Base-by-base conservation (phyloP, 192 early-diverging fungal species). In the Coemansia sp. region DNA sequence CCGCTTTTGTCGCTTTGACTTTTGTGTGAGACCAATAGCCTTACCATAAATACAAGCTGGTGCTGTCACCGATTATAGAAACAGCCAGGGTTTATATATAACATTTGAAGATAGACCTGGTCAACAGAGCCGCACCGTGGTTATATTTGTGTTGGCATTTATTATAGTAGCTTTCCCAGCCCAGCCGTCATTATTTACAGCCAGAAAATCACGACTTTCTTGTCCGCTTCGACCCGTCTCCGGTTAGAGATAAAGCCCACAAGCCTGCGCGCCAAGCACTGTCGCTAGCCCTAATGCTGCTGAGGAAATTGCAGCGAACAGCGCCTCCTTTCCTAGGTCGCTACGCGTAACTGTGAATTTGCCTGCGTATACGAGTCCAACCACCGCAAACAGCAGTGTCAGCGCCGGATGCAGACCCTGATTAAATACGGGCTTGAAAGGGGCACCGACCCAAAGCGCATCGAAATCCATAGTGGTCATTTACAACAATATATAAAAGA, bases 331-430 rank as follows among this genome's bases (percentile, higher is more conserved):
- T 26, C 29, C 29, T 6, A 74, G 10, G 59, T 74, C 61, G 7
- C 47, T 38, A 18, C 54, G 59, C 3, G 71, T 80, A 11, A 80
- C 72, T 2, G 37, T 47, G 62, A 67, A 80, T 41, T 71, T 74
- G 56, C 72, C 77, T 1, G 72, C 72, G 57, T 59, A 68, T 2
- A 65, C 68, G 32, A 80, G 68, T 20, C 77, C 77, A 4, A 65
- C 43, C 6, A 68, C 37, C 9, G 61, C 66, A 32, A 71, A 65
- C 49, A 66, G 23, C 24, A 74, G 47, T 19, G 71, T 57, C 41
- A 80, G 69, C 56, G 29, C 55, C 11, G 71, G 68, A 26, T 80
- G 72, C 52, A 80, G 60, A 7, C 12, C 54, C 38, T 32, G 60
- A 43, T 48, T 45, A 39, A 80, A 73, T 32, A 71, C 54, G 7